Conservation (phyloP, 768 basidiomycete genomes). For the Boletus rubroflammeus region DNA sequence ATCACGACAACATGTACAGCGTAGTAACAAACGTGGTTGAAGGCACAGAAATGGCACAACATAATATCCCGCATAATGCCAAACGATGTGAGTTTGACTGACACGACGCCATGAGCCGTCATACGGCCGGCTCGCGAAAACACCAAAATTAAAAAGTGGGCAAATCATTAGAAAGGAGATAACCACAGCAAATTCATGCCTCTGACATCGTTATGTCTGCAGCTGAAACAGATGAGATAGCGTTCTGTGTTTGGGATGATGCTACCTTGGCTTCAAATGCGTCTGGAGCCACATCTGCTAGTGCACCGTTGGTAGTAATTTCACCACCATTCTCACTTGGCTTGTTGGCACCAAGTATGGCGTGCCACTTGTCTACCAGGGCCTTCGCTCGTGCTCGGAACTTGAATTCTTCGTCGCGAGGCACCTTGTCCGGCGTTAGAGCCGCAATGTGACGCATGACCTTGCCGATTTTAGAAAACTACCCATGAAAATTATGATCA, state of each 20-base stretch:
- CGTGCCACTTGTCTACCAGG: conserved; percentile 46
- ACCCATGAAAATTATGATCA: conserved; percentile 8
- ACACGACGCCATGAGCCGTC: conserved; percentile 11
- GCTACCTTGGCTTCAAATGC: conserved; percentile 19
- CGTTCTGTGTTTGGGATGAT: conserved; percentile 26
- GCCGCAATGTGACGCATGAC: conserved; percentile 62
- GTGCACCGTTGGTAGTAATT: conserved; percentile 24
- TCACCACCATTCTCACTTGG: conserved; percentile 31
- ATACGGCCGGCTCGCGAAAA: conserved; percentile 7
- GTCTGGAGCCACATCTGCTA: conserved; percentile 18
- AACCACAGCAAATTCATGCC: conserved; percentile 23
- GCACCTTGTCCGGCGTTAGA: conserved; percentile 40
- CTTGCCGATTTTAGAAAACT: conserved; percentile 51
- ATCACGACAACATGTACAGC: conserved; percentile 30
- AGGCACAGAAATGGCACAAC: conserved; percentile 23
- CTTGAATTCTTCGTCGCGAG: conserved; percentile 50
- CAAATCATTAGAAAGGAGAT: conserved; percentile 8
- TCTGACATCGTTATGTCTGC: conserved; percentile 45
- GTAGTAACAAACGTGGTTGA: conserved; percentile 16
- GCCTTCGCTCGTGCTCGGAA: conserved; percentile 48
- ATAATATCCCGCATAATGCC: conserved; percentile 18
- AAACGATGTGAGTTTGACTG: conserved; percentile 20
- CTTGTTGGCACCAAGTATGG: conserved; percentile 34
- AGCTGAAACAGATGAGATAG: conserved; percentile 28
- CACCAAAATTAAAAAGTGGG: conserved; percentile 14